Conservation (phyloP, 2,329 filamentous ascomycete genomes). For the Domatiomyces catenatus region DNA sequence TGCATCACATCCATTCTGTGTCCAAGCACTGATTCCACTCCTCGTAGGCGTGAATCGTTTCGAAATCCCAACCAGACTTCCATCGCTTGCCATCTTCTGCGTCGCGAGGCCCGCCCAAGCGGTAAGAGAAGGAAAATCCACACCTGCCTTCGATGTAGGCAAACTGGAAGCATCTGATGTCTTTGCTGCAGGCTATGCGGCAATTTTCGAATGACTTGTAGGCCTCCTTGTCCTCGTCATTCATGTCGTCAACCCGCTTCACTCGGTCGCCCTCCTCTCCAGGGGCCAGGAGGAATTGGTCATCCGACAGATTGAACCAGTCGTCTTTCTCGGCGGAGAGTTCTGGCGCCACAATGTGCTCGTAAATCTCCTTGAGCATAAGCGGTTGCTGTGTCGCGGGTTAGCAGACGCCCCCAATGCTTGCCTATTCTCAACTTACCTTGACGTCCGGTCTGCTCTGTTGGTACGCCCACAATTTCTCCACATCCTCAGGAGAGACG, state of each 20-base stretch:
- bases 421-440: neutral
- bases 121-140: constrained; percentile 2
- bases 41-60: neutral
- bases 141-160: constrained; percentile 1
- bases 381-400: neutral
- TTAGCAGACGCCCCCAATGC: neutral
- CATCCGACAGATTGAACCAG: constrained; percentile 12
- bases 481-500: constrained; percentile 38
- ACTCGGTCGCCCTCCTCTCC: constrained; percentile 6
- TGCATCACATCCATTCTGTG: neutral
- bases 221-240: constrained; percentile 4
- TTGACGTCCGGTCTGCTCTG: neutral
- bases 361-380: constrained; percentile 6
- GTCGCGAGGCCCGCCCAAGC: neutral
- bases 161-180: constrained; percentile 9
- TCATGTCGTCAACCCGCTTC: constrained; percentile 8
- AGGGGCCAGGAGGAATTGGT: constrained; percentile 9
- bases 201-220: constrained; percentile 6
- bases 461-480: neutral
- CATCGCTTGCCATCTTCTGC: neutral
- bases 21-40: neutral
- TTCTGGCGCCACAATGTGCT: constrained; percentile 8
- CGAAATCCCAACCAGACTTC: constrained; percentile 1
- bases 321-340: constrained; percentile 6
- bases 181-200: constrained; percentile 6